These are phyloP conservation scores for Lentinula boryana DNA, from an alignment of 768 basidiomycete species.

Conservation along the genomic window DNA sequence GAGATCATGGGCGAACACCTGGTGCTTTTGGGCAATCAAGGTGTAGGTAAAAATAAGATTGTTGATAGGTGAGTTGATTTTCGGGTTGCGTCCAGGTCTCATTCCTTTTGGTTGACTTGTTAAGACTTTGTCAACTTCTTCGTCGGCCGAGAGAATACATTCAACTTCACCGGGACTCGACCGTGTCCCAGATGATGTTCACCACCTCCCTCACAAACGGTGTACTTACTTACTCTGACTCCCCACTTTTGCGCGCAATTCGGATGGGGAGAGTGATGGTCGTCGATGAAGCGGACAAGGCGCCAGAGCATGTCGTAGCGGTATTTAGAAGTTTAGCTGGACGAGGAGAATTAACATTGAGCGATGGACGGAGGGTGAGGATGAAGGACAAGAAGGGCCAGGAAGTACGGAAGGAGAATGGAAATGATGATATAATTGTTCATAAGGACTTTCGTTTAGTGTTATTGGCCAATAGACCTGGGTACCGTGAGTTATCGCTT, in stretches of 20 bases:
- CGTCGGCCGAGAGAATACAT: slow-evolving; percentile 62
- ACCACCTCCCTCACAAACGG: slow-evolving; percentile 55
- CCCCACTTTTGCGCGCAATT: slow-evolving; percentile 61
- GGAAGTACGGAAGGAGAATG: slow-evolving; percentile 35
- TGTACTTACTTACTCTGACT: slow-evolving; percentile 55
- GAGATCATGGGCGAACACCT: slow-evolving; percentile 59
- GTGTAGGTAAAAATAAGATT: slow-evolving; percentile 70
- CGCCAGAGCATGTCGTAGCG: slow-evolving; percentile 67
- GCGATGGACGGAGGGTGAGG: slow-evolving; percentile 53
- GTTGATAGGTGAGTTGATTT: slow-evolving; percentile 43
- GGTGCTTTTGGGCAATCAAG: slow-evolving; percentile 65
- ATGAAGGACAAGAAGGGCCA: slow-evolving; percentile 22
- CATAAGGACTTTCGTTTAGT: slow-evolving; percentile 62
- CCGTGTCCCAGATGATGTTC: slow-evolving; percentile 67
- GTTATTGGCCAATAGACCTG: slow-evolving; percentile 60
- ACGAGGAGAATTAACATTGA: slow-evolving; percentile 56
- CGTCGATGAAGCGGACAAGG: slow-evolving; percentile 70
- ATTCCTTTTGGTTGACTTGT: background rate
- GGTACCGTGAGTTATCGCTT: slow-evolving; percentile 45
- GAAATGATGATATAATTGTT: slow-evolving; percentile 42
- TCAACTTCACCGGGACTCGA: slow-evolving; percentile 65
- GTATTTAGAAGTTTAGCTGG: slow-evolving; percentile 66
- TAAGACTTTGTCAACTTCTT: slow-evolving; percentile 34
- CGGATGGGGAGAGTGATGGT: slow-evolving; percentile 58
- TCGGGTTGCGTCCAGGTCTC: background rate